Base-by-base conservation (phyloP, 1,284 basidiomycete species). In the Tetrapyrgos nigripes region DNA sequence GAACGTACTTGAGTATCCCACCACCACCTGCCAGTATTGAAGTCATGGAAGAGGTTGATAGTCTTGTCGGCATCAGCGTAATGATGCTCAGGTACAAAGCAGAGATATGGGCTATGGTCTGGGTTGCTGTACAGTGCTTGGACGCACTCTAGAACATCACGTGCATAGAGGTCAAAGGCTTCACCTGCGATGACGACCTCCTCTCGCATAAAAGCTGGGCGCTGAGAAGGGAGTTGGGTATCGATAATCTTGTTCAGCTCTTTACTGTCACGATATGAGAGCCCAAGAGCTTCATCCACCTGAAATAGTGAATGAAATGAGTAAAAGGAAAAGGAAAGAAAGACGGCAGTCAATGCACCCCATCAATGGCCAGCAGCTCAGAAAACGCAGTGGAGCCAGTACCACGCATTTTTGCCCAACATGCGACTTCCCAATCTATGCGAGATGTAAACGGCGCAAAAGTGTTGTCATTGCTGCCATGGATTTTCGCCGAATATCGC, bases 351-450 rank as follows among this genome's bases (percentile, higher is more conserved):
- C 14, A 33, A 66, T 70, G 52, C 56, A 74, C 72, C 11, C 73
- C 71, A 8, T 69, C 55, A 26, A 75, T 73, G n/a, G 53, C 35
- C 45, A 74, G 56, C 10, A 76, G 59, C 13, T 75, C 68, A 0
- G 65, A 53, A 44, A 74, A 67, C 4, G 70, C 73, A 3, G 67
- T 73, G 5, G 71, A 72, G 8, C 69, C 62, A 2, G 68, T 63
- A 0, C 73, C 70, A 21, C 64, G 65, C 9, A 70, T 53, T 53
- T 75, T 75, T 10, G 73, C 72, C 74, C 74, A 76, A 1, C 50
- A 44, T 1, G 70, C 74, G 26, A 76, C 55, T 29, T 74, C 71
- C 73, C 72, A 76, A 14, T 76, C 73, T 50, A 69, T 26, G 31
- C 66, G 53, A 9, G 66, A 72, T 3, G 57, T 28, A 60, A 72